Evolutionary conservation across 1,284 basidiomycete species (phyloP), one percentile per base, ranked within the genome.

Genomic region (Macrocystidia cucumis): DNA sequence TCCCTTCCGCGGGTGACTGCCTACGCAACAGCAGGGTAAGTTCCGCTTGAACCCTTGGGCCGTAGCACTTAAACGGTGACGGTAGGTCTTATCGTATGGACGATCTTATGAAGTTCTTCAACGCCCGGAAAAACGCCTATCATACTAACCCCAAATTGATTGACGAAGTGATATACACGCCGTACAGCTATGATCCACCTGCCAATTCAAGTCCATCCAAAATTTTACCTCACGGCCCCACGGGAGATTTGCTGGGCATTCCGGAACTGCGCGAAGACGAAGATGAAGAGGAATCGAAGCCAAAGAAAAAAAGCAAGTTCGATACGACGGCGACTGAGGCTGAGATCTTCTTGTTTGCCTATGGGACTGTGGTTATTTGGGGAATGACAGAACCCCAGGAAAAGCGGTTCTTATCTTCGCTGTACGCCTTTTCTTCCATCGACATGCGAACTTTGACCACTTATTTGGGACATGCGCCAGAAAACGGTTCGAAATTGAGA

Each of bases 351-450:
- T 65, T 96, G 45, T 97, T 97, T 62, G 78, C 86, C 45, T 97
- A 96, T 57, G 92, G 92, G 12, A 87, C 84, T 1, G 86, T 96
- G 22, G 92, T 97, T 14, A 87, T 96, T 35, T 97, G 92, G 93
- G 92, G 92, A 17, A 97, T 97, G 92, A 86, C 89, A 8, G 84
- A 93, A 53, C 67, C 76, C 6, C 89, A 97, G 54, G 92, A 97
- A 62, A 88, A 79, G 55, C 69, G 90, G 3, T 91, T 97, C 50
- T 60, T 95, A 40, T 79, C 83, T 25, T 91, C 88, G 21, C 71
- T 97, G 86, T 92, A 56, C 59, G 89, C 67, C 20, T 34, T 32
- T 17, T 24, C 23, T 8, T 29, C 17, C 4, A 9, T 18, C 23
- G 23, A 8, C 8, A 25, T 25, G 8, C 23, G 23, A 8, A 5